phyloP scores from a whole-genome alignment of 139 green algal species.

The Coccomyxa sp. region DNA sequence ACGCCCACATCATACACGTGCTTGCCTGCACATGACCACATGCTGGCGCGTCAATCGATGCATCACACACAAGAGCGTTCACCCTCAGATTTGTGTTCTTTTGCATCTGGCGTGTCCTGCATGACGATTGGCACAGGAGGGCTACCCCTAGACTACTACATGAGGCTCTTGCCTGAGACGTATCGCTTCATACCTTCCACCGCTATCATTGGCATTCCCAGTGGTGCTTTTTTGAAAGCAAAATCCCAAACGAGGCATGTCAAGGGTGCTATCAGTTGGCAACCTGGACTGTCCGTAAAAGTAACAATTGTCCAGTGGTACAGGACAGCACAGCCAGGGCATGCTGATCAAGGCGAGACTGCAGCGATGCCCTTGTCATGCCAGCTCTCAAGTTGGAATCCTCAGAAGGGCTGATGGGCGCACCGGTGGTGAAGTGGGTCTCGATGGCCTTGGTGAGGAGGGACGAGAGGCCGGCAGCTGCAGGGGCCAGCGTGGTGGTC shows the following conservation, averaged over 20 bases:
- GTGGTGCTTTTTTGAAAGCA: too few relatives aligned
- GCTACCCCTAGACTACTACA: not conserved
- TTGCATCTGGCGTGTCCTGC: too few relatives aligned
- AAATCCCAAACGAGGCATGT: too few relatives aligned
- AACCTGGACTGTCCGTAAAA: not conserved
- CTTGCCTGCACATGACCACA: conserved; percentile 21
- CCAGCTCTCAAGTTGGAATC: not conserved
- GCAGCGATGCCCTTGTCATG: too few relatives aligned
- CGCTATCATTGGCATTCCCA: too few relatives aligned
- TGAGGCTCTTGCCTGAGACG: not conserved
- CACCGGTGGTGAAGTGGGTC: conserved; percentile 1
- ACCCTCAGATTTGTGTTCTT: too few relatives aligned
- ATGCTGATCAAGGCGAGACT: not conserved
- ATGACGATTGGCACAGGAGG: too few relatives aligned
- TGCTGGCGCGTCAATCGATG: too few relatives aligned
- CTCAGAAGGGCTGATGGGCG: not conserved
- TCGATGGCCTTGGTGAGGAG: conserved; percentile 32
- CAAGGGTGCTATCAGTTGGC: not conserved
- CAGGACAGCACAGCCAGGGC: not conserved
- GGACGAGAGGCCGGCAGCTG: conserved; percentile 44
- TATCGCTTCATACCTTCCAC: too few relatives aligned
- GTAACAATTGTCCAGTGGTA: not conserved
- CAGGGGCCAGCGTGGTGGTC: conserved; percentile 77
- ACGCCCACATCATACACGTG: conserved; percentile 67
- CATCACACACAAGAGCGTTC: too few relatives aligned